phyloP scores from a whole-genome alignment of 208 protist species.

The Leptomonas seymouri region DNA sequence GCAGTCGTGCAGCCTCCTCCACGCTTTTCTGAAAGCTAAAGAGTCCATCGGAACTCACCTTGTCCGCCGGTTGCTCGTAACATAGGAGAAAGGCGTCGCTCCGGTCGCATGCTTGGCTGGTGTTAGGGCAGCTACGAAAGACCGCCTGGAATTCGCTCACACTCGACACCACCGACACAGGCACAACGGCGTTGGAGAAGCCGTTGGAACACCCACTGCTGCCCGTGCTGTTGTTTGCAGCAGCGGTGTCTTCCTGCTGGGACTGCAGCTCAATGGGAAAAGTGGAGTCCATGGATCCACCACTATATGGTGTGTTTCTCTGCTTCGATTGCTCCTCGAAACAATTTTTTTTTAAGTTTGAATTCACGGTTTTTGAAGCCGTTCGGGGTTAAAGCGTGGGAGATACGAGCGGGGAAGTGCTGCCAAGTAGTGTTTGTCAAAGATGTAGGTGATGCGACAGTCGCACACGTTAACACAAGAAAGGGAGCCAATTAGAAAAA shows the following conservation, averaged over 20 bases:
- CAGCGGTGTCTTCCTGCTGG: not conserved
- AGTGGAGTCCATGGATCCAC: not conserved
- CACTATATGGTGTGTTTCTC: not conserved
- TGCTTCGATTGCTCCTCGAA: not conserved
- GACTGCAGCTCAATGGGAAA: not conserved
- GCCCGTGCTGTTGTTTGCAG: not conserved
- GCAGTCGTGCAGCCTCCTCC: slow-evolving; percentile 17
- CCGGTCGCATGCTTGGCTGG: not conserved
- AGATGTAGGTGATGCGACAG: too few relatives aligned
- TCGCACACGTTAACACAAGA: too few relatives aligned
- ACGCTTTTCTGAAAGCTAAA: slow-evolving; percentile 39
- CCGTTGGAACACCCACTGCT: not conserved
- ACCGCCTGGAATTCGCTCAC: slow-evolving; percentile 56
- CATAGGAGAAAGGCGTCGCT: slow-evolving; percentile 65
- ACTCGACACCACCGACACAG: slow-evolving; percentile 45
- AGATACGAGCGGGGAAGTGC: too few relatives aligned
- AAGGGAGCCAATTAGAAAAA: too few relatives aligned
- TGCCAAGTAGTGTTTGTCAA: too few relatives aligned
- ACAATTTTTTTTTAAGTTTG: not conserved
- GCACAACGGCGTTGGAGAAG: not conserved
- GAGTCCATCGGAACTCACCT: slow-evolving; percentile 42
- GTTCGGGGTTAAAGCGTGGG: too few relatives aligned
- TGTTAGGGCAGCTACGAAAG: slow-evolving; percentile 24
- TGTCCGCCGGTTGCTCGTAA: slow-evolving; percentile 63
- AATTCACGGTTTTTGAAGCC: too few relatives aligned